Conservation (phyloP, 495 filamentous ascomycete species). For the Daldinia concentrica region DNA sequence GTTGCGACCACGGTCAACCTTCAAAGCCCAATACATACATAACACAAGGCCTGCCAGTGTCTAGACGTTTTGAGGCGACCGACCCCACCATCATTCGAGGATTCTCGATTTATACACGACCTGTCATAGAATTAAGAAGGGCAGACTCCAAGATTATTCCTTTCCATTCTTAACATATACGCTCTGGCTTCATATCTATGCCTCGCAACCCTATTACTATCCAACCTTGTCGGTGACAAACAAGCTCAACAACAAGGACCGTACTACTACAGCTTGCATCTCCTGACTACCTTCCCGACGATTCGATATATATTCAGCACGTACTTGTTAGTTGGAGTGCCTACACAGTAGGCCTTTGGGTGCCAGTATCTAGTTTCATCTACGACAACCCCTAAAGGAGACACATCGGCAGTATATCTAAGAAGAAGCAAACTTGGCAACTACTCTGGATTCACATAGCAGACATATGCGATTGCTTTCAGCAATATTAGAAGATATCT, state of each 20-base stretch:
- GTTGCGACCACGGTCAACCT: conserved; percentile 56
- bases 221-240: conserved; percentile 28
- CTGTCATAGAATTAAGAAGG: conserved; percentile 35
- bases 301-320: conserved; percentile 33
- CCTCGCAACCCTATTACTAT: conserved; percentile 23
- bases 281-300: conserved; percentile 29
- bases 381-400: conserved; percentile 19
- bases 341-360: conserved; percentile 14
- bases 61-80: conserved; percentile 50
- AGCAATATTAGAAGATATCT: conserved; percentile 17
- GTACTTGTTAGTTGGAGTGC: conserved; percentile 14
- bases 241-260: conserved; percentile 28
- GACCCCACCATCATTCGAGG: conserved; percentile 52
- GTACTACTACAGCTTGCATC: conserved; percentile 29
- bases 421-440: conserved; percentile 14
- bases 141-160: conserved; percentile 25
- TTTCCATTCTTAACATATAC: conserved; percentile 36
- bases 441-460: conserved; percentile 19
- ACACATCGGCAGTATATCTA: conserved; percentile 8
- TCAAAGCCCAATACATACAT: conserved; percentile 54
- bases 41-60: conserved; percentile 52
- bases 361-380: conserved; percentile 18
- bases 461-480: conserved; percentile 16
- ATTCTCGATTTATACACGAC: conserved; percentile 44
- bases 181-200: conserved; percentile 38